Base-by-base conservation (phyloP, 345 rosid genomes). In the Eutrema heterophyllum region DNA sequence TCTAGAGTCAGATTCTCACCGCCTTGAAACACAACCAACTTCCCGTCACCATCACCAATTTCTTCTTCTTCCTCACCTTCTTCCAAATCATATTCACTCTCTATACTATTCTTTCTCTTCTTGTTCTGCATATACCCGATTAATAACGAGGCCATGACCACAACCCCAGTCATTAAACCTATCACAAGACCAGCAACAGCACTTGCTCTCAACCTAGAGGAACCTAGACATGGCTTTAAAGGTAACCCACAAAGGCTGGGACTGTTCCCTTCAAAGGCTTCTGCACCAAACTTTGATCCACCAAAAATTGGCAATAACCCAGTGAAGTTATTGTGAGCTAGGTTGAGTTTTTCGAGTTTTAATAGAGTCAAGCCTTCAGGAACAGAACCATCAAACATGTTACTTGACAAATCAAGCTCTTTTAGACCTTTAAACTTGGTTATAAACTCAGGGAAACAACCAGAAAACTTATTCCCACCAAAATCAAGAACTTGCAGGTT, bases 111-210 rank as follows among this genome's bases (percentile, higher is more conserved):
- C 57, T 81, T 88, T 68, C 80, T 85, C 86, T 83, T 90, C 84
- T 81, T 87, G 83, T 87, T 88, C 74, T 91, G 97, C 81, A 84
- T 64, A 81, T 91, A 91, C 41, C 97, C 94, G 54, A 88, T 87
- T 38, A 84, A 72, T 78, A 91, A 63, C 5, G 97, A 91, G 14
- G 89, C 94, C 24, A 80, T 76, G 45, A 91, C 92, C 7, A 91
- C 94, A 7, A 80, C 84, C 62, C 89, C 97, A 6, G 89, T 72
- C 94, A 91, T 91, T 59, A 88, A 78, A 27, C 97, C 88, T 59
- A 91, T 91, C 68, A 91, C 97, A 43, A 88, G 79, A 14, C 97
- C 97, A 36, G 97, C 97, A 77, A 91, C 84, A 30, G 92, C 88
- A 56, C 94, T 93, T 0, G 94, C 73, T 48, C 88, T 87, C 81